A percentile compares a stretch with the other conserved stretches of the same genome.
Conservation (phyloP, 805 yeast genomes). For the Hanseniaspora valbyensis region DNA sequence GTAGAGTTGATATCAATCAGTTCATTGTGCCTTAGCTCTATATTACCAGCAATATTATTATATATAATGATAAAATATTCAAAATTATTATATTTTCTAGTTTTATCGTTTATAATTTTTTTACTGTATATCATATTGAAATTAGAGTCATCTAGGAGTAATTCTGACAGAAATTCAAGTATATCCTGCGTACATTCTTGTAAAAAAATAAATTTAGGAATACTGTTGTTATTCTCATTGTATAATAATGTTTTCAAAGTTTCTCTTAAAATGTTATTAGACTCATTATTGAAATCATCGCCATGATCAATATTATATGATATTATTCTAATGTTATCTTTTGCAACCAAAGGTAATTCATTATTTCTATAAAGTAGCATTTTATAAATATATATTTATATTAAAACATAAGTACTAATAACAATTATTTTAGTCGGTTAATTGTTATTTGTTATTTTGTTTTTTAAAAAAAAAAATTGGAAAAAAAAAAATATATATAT, state of each 20-base stretch:
- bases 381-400: no score
- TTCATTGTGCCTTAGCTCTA: not conserved
- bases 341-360: no score
- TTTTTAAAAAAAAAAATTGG: no score
- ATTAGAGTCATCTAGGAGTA: not conserved
- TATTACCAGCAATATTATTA: not conserved
- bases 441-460: no score
- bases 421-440: no score
- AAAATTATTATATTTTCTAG: constrained; percentile 1
- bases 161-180: not conserved
- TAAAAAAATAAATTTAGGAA: not conserved
- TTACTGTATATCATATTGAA: not conserved
- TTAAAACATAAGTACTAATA: no score
- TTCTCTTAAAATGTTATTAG: not conserved
- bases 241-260: not conserved
- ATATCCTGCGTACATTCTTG: constrained; percentile 14
- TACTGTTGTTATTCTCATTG: not conserved
- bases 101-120: constrained; percentile 6
- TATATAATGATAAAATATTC: constrained; percentile 4
- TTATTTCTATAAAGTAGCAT: not conserved
- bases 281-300: not conserved
- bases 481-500: no score
- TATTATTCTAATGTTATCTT: not conserved
- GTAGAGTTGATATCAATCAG: not conserved
- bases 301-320: constrained; percentile 14